A percentile compares a stretch with the other conserved stretches of the same genome.
Conservation (phyloP, 2,329 filamentous ascomycete species). For the Orbilia brochopaga region DNA sequence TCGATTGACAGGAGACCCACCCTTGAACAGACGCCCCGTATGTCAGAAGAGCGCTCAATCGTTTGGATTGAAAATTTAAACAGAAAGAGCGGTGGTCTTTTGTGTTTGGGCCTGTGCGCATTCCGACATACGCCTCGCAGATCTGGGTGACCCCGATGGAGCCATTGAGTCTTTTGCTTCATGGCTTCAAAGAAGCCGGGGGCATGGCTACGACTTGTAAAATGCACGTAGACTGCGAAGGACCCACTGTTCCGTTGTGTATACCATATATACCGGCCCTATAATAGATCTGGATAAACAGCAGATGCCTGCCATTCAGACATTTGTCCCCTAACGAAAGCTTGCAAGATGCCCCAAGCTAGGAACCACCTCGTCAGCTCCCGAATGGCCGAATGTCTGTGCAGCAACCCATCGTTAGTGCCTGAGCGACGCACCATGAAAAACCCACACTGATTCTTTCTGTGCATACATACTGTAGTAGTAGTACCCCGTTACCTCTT, state of each 20-base stretch:
- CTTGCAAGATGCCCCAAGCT: not conserved
- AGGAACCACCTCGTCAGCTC: constrained; percentile 3
- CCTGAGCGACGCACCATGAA: not conserved
- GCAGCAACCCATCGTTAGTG: constrained; percentile 1
- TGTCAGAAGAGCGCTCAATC: not conserved
- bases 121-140: not conserved
- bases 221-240: not conserved
- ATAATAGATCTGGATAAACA: constrained; percentile 42
- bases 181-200: constrained; percentile 19
- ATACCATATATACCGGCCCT: constrained; percentile 25
- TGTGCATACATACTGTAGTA: not conserved
- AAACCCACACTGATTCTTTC: not conserved
- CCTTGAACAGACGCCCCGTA: not conserved
- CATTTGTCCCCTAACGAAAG: constrained; percentile 6
- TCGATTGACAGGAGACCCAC: constrained; percentile 2
- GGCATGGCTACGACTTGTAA: not conserved
- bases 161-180: constrained; percentile 26
- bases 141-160: not conserved
- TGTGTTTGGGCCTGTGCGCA: too few relatives aligned
- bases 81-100: not conserved
- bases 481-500: not conserved
- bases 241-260: constrained; percentile 12
- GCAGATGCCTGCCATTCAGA: not conserved
- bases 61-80: not conserved
- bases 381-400: not conserved